Base-by-base conservation (phyloP, 2,329 filamentous ascomycete genomes). In the Coleophoma crateriformis region DNA sequence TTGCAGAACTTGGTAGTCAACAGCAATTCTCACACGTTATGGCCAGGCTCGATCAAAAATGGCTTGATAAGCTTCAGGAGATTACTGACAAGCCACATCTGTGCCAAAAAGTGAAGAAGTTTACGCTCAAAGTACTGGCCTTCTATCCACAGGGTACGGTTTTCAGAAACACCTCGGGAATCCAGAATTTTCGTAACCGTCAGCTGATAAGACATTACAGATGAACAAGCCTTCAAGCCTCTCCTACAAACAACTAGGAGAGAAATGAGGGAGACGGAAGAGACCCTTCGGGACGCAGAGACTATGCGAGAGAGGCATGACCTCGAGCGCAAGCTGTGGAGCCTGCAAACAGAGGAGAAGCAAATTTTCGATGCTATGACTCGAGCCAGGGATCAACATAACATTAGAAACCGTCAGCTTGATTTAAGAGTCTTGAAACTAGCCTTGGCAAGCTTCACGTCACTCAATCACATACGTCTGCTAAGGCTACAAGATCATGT, bases 401-500 rank as follows among this genome's bases (percentile, higher is more conserved):
- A 44, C 22, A 60, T 65, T 19, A 53, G 60, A 20, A 40, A 54
- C 8, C 46, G 54, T 15, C 37, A 41, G 32, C 49, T 54, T 2
- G 62, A 64, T 52, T 22, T 50, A 17, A 32, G 50, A 22, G 49
- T 19, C n/a, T 46, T 66, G 15, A 32, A 54, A 8, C 40, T 33
- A 19, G 63, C 62, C 8, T 46, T 66, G 8, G 47, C 45, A 13
- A 75, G 76, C 2, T 86, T 87, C 58, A 76, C 72, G 2, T 73
- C 74, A 27, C 71, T 87, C 11, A 79, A 84, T 58, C 78, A 85
- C 59, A 74, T 87, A 46, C 81, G 85, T 53, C 74, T 87, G 13
- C 72, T 87, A 22, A 76, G 79, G 6, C 67, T 85, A 12, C 77
- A 81, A 54, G 81, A 85, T 52, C 69, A 75, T 51, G 72, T 79